Conservation (phyloP, 225 moss, liverwort and hornwort species). For the Rhytidiadelphus loreus region DNA sequence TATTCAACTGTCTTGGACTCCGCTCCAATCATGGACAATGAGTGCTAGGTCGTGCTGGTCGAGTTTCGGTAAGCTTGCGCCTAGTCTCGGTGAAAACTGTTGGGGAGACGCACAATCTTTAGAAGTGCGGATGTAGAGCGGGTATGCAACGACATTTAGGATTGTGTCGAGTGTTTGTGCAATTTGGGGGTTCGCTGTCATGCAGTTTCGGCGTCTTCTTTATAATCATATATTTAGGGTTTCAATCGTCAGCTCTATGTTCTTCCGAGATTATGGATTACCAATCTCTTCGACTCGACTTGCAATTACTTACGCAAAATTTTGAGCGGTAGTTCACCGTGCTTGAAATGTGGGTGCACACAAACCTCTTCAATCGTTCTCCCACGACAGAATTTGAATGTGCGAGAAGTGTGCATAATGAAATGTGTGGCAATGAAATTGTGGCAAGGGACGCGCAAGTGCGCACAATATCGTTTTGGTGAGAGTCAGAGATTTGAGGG, state of each 20-base stretch:
- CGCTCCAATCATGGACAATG: neutral
- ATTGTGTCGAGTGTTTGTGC: neutral
- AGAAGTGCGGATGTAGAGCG: neutral
- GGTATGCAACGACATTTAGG: neutral
- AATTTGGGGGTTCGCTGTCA: neutral
- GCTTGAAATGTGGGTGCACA: neutral
- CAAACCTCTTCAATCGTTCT: too few relatives aligned
- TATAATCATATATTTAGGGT: neutral
- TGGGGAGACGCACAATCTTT: neutral
- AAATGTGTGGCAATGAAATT: neutral
- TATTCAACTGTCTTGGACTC: neutral
- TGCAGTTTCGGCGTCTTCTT: neutral
- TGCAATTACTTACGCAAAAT: too few relatives aligned
- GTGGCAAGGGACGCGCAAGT: neutral
- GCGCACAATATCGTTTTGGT: neutral
- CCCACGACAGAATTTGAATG: neutral
- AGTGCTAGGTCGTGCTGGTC: neutral
- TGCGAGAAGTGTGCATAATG: neutral
- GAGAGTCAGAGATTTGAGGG: neutral
- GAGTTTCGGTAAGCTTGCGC: neutral
- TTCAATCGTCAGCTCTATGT: neutral
- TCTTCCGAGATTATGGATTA: neutral
- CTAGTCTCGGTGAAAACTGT: neutral
- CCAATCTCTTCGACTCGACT: neutral
- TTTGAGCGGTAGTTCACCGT: neutral